Conservation (phyloP, 768 basidiomycete species). For the Auricularia cornea region DNA sequence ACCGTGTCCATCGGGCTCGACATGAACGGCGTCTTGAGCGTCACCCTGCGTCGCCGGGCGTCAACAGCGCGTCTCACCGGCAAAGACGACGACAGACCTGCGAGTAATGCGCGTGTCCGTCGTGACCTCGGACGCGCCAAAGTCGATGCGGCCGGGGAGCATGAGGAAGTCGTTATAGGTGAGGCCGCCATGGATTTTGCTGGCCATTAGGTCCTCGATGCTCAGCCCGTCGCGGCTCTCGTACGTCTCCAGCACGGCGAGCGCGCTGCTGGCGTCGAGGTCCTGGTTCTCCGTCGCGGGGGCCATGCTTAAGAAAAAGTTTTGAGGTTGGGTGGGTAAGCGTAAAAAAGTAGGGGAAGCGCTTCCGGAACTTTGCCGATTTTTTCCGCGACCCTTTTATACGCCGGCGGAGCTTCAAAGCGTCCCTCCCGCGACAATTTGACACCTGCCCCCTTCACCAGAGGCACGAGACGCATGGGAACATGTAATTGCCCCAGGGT, state of each 20-base stretch:
- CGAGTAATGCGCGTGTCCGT: conserved; percentile 84
- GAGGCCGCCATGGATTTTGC: conserved; percentile 76
- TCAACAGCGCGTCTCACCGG: not conserved
- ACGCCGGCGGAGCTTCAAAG: no score
- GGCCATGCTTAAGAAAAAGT: conserved; percentile 12
- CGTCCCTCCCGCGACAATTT: no score
- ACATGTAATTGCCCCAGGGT: no score
- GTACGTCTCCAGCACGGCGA: conserved; percentile 71
- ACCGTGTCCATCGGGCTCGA: conserved; percentile 99
- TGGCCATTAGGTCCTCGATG: conserved; percentile 81
- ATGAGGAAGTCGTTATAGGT: conserved; percentile 97
- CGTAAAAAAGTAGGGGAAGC: no score
- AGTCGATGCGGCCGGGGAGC: conserved; percentile 93
- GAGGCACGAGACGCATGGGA: no score
- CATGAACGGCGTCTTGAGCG: conserved; percentile 90
- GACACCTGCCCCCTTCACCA: no score
- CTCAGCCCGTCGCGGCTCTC: conserved; percentile 71
- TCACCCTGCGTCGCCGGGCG: conserved; percentile 44
- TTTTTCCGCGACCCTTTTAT: no score
- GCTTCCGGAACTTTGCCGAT: no score
- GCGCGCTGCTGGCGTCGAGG: conserved; percentile 64
- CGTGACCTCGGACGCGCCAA: conserved; percentile 69
- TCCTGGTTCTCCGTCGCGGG: conserved; percentile 17
- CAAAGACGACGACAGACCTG: not conserved
- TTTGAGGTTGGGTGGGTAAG: not conserved